A percentile compares a stretch with the other conserved stretches of the same genome.
These are phyloP conservation scores for Trichoderma sp. DNA, from an alignment of 2,329 filamentous ascomycete genomes.

Conservation along the genomic window DNA sequence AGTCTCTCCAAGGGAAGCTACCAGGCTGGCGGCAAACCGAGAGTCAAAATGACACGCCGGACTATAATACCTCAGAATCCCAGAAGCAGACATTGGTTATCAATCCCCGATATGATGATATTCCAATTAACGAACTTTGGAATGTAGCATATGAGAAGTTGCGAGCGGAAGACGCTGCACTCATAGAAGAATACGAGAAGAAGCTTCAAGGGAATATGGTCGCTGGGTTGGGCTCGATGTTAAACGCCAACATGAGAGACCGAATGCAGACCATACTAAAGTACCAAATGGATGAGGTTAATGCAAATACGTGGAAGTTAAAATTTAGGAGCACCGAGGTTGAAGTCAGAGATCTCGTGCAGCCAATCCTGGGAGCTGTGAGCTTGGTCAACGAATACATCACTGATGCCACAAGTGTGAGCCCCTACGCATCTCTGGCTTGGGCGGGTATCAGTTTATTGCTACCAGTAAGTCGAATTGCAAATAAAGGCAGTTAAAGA, in stretches of 20 bases:
- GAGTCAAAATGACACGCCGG: neutral
- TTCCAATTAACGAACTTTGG: neutral
- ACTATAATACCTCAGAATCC: neutral
- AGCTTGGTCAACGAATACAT: neutral
- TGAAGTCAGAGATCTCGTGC: neutral
- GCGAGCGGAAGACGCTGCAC: neutral
- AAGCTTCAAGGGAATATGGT: neutral
- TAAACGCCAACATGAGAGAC: neutral
- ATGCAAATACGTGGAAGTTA: neutral
- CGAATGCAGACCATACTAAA: neutral
- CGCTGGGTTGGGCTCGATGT: neutral
- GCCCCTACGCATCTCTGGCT: neutral
- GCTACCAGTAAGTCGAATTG: neutral
- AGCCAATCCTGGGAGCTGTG: neutral
- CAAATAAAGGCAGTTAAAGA: neutral
- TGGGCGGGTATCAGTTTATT: neutral
- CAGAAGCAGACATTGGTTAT: neutral
- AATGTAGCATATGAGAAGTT: constrained; percentile 13
- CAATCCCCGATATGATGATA: neutral
- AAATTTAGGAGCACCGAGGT: neutral
- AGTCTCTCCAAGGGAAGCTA: neutral
- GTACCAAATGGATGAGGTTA: neutral
- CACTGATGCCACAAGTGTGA: neutral
- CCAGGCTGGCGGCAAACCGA: neutral
- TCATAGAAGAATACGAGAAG: neutral